Evolutionary conservation across 2,329 filamentous ascomycete species (phyloP).

Genomic region (Penicillium griseofulvum): DNA sequence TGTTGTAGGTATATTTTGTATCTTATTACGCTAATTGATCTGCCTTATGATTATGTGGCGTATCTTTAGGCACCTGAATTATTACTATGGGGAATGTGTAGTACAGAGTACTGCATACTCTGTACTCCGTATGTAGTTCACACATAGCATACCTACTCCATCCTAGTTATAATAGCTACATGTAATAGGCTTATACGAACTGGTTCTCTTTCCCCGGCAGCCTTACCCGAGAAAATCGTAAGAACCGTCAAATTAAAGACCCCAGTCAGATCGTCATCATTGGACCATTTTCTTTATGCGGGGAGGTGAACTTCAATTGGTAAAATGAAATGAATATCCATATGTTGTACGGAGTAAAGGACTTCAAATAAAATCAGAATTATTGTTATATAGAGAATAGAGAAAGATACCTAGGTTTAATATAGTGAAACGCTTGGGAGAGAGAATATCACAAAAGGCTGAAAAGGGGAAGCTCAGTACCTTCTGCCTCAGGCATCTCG

Average conservation of each 20-base stretch:
- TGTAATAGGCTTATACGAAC: too few relatives aligned
- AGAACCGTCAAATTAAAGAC: neutral
- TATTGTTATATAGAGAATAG: neutral
- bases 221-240: slow-evolving; percentile 5
- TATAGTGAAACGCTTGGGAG: neutral
- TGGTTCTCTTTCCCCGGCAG: neutral
- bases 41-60: slow-evolving; percentile 10
- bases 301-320: neutral
- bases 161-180: too few relatives aligned
- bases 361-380: neutral
- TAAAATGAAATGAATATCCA: neutral
- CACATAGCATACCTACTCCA: too few relatives aligned
- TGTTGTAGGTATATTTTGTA: too few relatives aligned
- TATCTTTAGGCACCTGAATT: slow-evolving; percentile 13
- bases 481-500: slow-evolving; percentile 6
- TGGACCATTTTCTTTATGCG: neutral
- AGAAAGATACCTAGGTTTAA: neutral
- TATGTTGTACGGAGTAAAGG: too few relatives aligned
- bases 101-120: too few relatives aligned
- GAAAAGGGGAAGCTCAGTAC: neutral
- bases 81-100: neutral
- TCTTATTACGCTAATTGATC: neutral
- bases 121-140: too few relatives aligned
- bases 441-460: neutral
- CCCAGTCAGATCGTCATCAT: slow-evolving; percentile 1